Conservation (phyloP, 768 basidiomycete genomes). For the Pleurotus cornucopiae region DNA sequence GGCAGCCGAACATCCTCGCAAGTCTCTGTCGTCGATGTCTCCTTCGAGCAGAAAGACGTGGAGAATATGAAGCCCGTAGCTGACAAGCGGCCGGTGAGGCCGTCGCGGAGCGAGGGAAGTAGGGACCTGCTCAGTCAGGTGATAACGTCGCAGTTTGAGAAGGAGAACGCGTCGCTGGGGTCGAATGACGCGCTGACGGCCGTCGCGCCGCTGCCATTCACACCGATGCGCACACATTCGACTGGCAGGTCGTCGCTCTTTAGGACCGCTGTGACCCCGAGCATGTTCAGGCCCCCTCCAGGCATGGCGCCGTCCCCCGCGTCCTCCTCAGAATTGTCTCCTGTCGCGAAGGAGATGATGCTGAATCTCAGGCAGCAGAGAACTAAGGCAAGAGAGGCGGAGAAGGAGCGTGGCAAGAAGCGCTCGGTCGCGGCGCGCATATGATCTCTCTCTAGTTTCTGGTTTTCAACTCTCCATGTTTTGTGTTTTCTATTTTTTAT, state of each 20-base stretch:
- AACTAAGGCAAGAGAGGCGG: slow-evolving; percentile 31
- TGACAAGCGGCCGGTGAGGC: slow-evolving; percentile 15
- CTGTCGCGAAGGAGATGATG: slow-evolving; percentile 67
- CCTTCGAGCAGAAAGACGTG: neutral
- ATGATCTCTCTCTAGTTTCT: too few relatives aligned
- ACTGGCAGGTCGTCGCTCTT: slow-evolving; percentile 29
- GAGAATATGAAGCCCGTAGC: neutral
- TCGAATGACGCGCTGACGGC: slow-evolving; percentile 25
- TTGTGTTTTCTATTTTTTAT: too few relatives aligned
- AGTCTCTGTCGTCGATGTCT: slow-evolving; percentile 1
- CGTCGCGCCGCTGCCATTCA: slow-evolving; percentile 30
- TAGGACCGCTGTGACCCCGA: slow-evolving; percentile 31
- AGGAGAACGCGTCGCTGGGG: slow-evolving; percentile 36
- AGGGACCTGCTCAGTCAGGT: slow-evolving; percentile 8
- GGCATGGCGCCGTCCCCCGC: slow-evolving; percentile 55
- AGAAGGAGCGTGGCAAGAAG: slow-evolving; percentile 20
- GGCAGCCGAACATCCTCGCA: neutral
- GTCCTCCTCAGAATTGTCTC: slow-evolving; percentile 72
- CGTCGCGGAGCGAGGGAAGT: slow-evolving; percentile 12
- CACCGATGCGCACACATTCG: slow-evolving; percentile 39
- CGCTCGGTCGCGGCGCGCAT: too few relatives aligned
- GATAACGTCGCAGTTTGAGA: slow-evolving; percentile 23
- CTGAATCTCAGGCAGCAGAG: slow-evolving; percentile 50
- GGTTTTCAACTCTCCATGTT: too few relatives aligned
- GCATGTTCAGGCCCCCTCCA: slow-evolving; percentile 44